Evolutionary conservation across 495 filamentous ascomycete species (phyloP), one percentile per base, ranked within the genome.

Genomic region (Neurospora sp.): DNA sequence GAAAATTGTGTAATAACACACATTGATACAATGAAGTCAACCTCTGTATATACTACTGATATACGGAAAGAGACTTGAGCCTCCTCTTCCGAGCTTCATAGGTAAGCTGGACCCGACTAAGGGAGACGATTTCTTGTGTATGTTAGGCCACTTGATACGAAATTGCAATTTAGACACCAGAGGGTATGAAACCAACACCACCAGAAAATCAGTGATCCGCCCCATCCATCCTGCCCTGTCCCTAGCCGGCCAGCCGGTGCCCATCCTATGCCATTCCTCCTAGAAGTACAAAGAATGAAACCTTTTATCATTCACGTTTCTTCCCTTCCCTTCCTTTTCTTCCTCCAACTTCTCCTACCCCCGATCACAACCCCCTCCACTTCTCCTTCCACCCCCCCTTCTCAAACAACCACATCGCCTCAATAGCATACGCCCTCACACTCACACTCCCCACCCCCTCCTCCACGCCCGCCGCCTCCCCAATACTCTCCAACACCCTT

Each of bases 371-470:
- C 4, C 78, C 81, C 69, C 76, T 79, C 78, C 78, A 78, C 75
- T 73, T 79, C 84, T 83, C 80, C 86, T 88, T 83, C 84, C 84
- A 86, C 0, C 93, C 93, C 1, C 93, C 92, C 83, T 90, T 92
- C 84, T 93, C 89, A 88, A 92, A 96, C 59, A 97, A 79, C 95
- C 96, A 98, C 39, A 97, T 83, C 38, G 94, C 94, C 82, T 99
- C 96, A 23, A 90, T 89, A 42, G 96, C 96, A 88, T 93, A 96
- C 2, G 90, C 89, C 76, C 89, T 88, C 27, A 91, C 90, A 78
- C 91, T 87, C 69, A 83, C 71, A 77, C 89, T 87, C 0, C 87
- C 87, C n/a, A 78, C 79, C 1, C 87, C 86, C 38, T 84, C 85
- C 72, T 84, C 85, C 42, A 80, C 80, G 16, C 62, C 73, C 39